Conservation (phyloP, 371 early-diverging fungal species). For the Mucor saturninus region DNA sequence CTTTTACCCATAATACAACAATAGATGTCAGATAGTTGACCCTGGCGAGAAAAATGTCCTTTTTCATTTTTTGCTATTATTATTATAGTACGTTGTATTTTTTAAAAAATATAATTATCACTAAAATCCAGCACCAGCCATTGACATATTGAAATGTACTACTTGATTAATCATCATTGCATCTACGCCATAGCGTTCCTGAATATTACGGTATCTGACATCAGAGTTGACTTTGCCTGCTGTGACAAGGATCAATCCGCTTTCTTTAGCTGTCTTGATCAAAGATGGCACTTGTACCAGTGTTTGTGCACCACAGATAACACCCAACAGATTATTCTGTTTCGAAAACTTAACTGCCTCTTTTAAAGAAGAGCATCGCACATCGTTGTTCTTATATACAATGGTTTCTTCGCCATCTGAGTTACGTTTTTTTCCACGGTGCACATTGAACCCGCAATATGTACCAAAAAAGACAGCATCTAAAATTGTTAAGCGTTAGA, state of each 20-base stretch:
- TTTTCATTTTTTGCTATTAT: too few relatives aligned
- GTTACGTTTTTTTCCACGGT: conserved; percentile 51
- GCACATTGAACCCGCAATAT: conserved; percentile 72
- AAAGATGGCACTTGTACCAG: conserved; percentile 85
- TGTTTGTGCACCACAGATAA: conserved; percentile 88
- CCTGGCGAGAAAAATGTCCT: too few relatives aligned
- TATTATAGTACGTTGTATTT: too few relatives aligned
- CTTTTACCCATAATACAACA: too few relatives aligned
- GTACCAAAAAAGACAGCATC: conserved; percentile 89
- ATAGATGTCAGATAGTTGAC: too few relatives aligned
- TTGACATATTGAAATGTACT: conserved; percentile 52
- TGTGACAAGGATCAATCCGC: conserved; percentile 86
- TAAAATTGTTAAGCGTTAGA: conserved; percentile 20
- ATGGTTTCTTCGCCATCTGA: conserved; percentile 22
- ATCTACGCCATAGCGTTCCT: conserved; percentile 86
- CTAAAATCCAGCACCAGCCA: conserved; percentile 55
- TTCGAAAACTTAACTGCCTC: conserved; percentile 77
- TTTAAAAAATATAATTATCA: neutral
- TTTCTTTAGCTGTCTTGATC: conserved; percentile 88
- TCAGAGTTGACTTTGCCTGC: conserved; percentile 80
- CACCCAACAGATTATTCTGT: conserved; percentile 80
- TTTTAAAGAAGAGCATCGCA: conserved; percentile 64
- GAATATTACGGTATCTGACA: conserved; percentile 63
- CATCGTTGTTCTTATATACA: conserved; percentile 35
- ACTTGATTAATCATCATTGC: conserved; percentile 71